Evolutionary conservation across 164 flowering plant genomes (phyloP).

Genomic region (Nelumbo lutea): DNA sequence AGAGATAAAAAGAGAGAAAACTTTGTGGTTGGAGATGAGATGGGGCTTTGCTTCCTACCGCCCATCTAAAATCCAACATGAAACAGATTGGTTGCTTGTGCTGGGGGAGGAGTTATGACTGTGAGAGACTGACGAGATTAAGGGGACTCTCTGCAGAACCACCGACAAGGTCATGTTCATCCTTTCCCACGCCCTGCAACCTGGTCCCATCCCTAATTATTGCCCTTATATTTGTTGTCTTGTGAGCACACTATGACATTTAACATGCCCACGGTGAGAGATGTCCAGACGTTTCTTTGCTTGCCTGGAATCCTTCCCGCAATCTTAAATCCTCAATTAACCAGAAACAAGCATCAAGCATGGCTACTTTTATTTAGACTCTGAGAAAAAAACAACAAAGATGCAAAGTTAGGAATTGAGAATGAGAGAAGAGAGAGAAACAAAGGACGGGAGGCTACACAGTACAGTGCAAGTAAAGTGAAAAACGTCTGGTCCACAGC

Average conservation of each 20-base stretch:
- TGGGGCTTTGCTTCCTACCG: conserved; percentile 29
- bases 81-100: conserved; percentile 22
- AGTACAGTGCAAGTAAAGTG: conserved; percentile 18
- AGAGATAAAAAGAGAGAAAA: background rate
- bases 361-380: no score
- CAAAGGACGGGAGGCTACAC: background rate
- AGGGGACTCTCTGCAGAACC: conserved; percentile 27
- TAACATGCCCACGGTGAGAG: background rate
- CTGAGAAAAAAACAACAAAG: background rate
- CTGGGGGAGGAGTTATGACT: background rate
- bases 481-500: conserved; percentile 29
- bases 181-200: conserved; percentile 49
- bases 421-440: background rate
- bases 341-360: no score
- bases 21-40: background rate
- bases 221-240: conserved; percentile 8
- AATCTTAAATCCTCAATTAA: background rate
- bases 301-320: background rate
- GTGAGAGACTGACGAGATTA: conserved; percentile 10
- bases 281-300: conserved; percentile 4
- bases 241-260: background rate
- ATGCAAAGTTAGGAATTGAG: background rate
- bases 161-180: conserved; percentile 63
- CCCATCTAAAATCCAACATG: conserved; percentile 26
- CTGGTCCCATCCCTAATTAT: conserved; percentile 39